Percentiles rank a stretch among this genome's conserved stretches.
These are phyloP conservation scores for Penicillium chermesinum DNA, from an alignment of 495 filamentous ascomycete species.

Conservation along the genomic window DNA sequence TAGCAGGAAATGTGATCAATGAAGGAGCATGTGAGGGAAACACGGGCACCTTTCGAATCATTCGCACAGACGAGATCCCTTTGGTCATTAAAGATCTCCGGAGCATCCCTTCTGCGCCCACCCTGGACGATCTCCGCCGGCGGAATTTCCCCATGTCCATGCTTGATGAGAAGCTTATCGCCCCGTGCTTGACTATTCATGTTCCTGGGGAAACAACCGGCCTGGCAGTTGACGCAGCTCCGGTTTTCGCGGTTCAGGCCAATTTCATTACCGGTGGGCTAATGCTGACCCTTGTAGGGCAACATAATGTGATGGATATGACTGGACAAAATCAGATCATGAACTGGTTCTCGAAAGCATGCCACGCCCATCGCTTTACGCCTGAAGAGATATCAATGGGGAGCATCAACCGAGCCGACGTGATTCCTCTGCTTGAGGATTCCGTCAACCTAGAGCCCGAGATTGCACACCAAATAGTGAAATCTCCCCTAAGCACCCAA, in stretches of 20 bases:
- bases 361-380: constrained; percentile 40
- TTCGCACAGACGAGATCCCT: constrained; percentile 25
- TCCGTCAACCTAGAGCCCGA: constrained; percentile 26
- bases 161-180: constrained; percentile 46
- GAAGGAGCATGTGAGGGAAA: constrained; percentile 29
- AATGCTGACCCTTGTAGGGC: constrained; percentile 39
- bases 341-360: constrained; percentile 49
- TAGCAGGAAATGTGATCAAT: constrained; percentile 48
- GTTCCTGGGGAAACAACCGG: constrained; percentile 7
- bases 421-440: constrained; percentile 40
- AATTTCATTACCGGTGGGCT: constrained; percentile 49
- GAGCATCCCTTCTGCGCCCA: constrained; percentile 30
- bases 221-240: constrained; percentile 20
- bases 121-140: constrained; percentile 34
- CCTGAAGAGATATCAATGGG: constrained; percentile 38
- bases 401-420: constrained; percentile 36
- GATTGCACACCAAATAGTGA: constrained; percentile 29
- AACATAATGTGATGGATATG: constrained; percentile 52
- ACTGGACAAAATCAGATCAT: constrained; percentile 49
- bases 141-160: constrained; percentile 47
- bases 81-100: constrained; percentile 42
- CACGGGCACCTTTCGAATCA: constrained; percentile 41
- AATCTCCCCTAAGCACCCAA: constrained; percentile 4
- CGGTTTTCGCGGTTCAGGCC: constrained; percentile 48
- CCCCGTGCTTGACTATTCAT: constrained; percentile 43